phyloP scores from a whole-genome alignment of 352 stramenopile genomes.

The Phytophthora fragariae region DNA sequence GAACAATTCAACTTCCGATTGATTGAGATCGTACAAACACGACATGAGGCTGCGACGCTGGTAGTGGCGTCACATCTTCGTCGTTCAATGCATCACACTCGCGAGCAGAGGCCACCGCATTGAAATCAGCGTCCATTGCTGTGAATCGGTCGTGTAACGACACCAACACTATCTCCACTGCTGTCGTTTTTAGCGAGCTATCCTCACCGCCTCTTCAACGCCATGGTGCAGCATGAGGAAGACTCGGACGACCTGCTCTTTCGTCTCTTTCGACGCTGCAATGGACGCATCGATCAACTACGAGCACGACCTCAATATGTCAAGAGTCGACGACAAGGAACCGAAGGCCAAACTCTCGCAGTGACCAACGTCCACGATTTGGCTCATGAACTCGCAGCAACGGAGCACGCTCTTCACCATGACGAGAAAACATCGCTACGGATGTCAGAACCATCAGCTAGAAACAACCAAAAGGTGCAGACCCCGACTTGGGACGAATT shows the following conservation, averaged over 20 bases:
- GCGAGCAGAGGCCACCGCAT: constrained; percentile 17
- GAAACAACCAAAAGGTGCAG: constrained; percentile 11
- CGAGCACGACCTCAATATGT: not conserved
- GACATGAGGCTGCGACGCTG: constrained; percentile 41
- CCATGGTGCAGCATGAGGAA: constrained; percentile 32
- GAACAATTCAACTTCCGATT: not conserved
- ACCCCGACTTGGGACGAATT: constrained; percentile 38
- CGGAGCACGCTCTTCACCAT: constrained; percentile 30
- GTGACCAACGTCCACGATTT: constrained; percentile 41
- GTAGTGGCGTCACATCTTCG: constrained; percentile 44
- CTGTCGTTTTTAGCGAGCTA: constrained; percentile 14
- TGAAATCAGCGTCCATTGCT: constrained; percentile 27
- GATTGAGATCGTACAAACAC: constrained; percentile 47
- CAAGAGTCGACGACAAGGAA: constrained; percentile 14
- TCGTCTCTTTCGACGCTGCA: constrained; percentile 40
- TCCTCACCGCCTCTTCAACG: constrained; percentile 27
- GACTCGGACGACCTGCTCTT: constrained; percentile 35
- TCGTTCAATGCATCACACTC: constrained; percentile 39
- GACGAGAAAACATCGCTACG: not conserved
- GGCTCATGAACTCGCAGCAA: constrained; percentile 29
- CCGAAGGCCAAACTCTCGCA: constrained; percentile 31
- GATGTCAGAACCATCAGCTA: not conserved
- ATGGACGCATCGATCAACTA: not conserved
- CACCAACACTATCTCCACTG: not conserved
- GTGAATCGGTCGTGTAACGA: constrained; percentile 18